Conservation (phyloP, 768 basidiomycete genomes). For the Tylopilus plumbeoviolaceoides region DNA sequence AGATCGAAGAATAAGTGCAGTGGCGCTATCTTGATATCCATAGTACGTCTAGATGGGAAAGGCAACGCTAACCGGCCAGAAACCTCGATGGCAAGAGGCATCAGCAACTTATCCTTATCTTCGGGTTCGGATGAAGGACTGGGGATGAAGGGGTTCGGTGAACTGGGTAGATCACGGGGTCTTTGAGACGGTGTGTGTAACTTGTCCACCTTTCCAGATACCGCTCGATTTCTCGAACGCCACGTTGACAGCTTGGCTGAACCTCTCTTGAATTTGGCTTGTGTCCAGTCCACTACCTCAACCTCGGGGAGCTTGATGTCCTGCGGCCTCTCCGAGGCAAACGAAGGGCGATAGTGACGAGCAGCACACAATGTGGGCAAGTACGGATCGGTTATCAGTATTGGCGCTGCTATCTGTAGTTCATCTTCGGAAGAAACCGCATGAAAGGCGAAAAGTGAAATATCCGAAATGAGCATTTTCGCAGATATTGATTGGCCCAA, state of each 20-base stretch:
- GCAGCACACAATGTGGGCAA: conserved; percentile 55
- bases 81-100: conserved; percentile 19
- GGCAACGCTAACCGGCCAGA: conserved; percentile 5
- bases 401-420: conserved; percentile 47
- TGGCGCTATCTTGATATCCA: conserved; percentile 46
- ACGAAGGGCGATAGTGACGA: conserved; percentile 40
- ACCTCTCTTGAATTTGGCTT: conserved; percentile 32
- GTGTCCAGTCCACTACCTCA: conserved; percentile 61
- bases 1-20: conserved; percentile 79
- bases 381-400: conserved; percentile 72
- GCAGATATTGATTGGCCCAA: conserved; percentile 8
- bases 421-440: conserved; percentile 16
- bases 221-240: conserved; percentile 44
- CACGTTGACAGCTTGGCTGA: conserved; percentile 60
- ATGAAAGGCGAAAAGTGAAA: conserved; percentile 56
- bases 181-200: conserved; percentile 17
- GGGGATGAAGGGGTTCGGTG: conserved; percentile 15
- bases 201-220: conserved; percentile 14
- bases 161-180: conserved; percentile 13
- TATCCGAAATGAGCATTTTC: conserved; percentile 36
- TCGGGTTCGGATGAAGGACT: conserved; percentile 16
- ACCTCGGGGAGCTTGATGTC: conserved; percentile 48
- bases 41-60: conserved; percentile 1
- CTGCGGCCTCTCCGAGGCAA: conserved; percentile 17
- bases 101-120: conserved; percentile 13